Conservation (phyloP, 2,329 filamentous ascomycete genomes). For the Ophiostoma sp. region DNA sequence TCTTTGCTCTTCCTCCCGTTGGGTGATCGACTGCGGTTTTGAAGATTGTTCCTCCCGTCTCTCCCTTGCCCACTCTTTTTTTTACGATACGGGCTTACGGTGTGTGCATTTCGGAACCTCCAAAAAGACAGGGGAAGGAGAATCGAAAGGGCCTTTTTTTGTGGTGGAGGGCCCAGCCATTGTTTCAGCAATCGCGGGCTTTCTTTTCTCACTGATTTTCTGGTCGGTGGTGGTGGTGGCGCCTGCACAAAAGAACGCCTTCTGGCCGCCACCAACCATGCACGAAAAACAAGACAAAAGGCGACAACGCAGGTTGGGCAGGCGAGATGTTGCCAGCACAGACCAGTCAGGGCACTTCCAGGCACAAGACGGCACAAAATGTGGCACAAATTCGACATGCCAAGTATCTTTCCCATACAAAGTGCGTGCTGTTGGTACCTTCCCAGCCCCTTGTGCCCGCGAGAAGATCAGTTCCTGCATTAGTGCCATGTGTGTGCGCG, state of each 20-base stretch:
- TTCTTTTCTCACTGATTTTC: background rate
- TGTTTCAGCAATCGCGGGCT: background rate
- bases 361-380: background rate
- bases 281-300: background rate
- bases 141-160: background rate
- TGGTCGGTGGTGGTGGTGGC: background rate
- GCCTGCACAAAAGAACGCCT: conserved; percentile 5
- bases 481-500: background rate
- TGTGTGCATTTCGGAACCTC: background rate
- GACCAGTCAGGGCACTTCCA: no score
- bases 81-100: background rate
- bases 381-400: background rate
- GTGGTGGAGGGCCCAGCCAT: background rate
- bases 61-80: background rate
- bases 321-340: no score
- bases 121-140: background rate
- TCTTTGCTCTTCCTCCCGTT: background rate
- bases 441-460: background rate
- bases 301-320: background rate
- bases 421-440: background rate
- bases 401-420: background rate
- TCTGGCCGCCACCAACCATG: background rate
- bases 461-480: conserved; percentile 15
- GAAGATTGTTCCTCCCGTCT: conserved; percentile 5
- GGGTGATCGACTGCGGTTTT: background rate